Conservation (phyloP, 768 basidiomycete species). For the Panaeolus cyanescens region DNA sequence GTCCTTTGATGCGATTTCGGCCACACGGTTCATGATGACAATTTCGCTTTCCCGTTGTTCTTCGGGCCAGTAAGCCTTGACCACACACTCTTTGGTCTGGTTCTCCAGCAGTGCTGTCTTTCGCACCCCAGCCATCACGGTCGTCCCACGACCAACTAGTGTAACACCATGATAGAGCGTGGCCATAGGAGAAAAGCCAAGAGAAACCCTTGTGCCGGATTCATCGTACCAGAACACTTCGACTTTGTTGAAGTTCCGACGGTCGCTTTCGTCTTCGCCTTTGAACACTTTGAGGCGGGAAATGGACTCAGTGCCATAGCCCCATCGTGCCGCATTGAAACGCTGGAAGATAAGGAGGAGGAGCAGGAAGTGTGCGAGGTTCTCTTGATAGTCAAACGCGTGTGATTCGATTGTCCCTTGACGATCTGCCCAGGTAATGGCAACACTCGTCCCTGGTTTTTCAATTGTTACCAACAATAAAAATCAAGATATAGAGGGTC, state of each 20-base stretch:
- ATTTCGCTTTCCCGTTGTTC: slow-evolving; percentile 3
- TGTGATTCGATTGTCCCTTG: slow-evolving; percentile 23
- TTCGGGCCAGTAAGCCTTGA: slow-evolving; percentile 17
- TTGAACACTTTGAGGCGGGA: background rate
- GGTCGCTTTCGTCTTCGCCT: background rate
- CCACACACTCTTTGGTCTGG: slow-evolving; percentile 3
- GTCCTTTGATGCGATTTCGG: background rate
- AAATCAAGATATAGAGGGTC: background rate
- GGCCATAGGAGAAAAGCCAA: too few relatives aligned
- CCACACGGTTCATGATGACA: slow-evolving; percentile 7
- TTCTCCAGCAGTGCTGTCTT: background rate
- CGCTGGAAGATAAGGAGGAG: slow-evolving; percentile 44
- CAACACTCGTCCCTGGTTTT: background rate
- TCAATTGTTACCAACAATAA: too few relatives aligned
- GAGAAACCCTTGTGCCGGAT: too few relatives aligned
- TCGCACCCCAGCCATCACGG: slow-evolving; percentile 4
- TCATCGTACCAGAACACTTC: too few relatives aligned
- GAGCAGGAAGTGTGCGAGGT: slow-evolving; percentile 53
- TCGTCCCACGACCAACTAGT: slow-evolving; percentile 1
- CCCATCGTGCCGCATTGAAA: too few relatives aligned
- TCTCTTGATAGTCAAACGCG: slow-evolving; percentile 23
- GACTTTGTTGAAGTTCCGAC: too few relatives aligned
- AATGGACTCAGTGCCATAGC: background rate
- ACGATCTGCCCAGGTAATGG: slow-evolving; percentile 19
- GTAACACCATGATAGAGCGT: too few relatives aligned